Evolutionary conservation across 345 rosid species (phyloP), one percentile per base, ranked within the genome.

Genomic region (Salix brachista): DNA sequence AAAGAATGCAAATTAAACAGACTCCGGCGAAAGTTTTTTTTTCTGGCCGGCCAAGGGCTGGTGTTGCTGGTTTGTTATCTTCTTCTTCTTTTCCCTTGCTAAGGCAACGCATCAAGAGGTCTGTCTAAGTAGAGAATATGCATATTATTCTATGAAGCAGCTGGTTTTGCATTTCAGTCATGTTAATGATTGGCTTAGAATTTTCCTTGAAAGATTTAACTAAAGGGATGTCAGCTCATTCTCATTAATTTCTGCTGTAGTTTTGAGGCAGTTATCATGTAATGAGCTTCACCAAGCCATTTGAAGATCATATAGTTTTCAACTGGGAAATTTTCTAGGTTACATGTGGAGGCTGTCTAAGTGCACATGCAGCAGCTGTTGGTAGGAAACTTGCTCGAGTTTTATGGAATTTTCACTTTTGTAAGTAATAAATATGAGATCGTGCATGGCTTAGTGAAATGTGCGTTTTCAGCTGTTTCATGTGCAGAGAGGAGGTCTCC

Each of bases 311-410:
- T 66, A 69, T 85, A 84, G 83, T 72, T 75, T 80, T 77, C 56
- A 36, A 72, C 58, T 83, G 67, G 68, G 65, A 72, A 74, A 78
- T 86, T 86, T 73, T 87, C 76, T 86, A 93, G 99, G 96, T 93
- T 83, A 91, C 97, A 17, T 95, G 98, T 79, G 98, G 98, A 76
- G 98, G 97, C 75, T 90, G 96, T 85, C 99, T 91, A 88, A 95
- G 97, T 67, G 97, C 97, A 19, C 96, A 95, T 76, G 83, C 99
- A 78, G 91, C 94, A 72, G 94, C 94, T 71, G 92, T 90, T 82
- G 97, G 98, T 87, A 84, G 83, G 48, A 32, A 61, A 64, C 36
- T 34, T 67, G 46, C 80, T 26, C 66, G 46, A 36, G 30, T 76
- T 69, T 46, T 73, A 13, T 58, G 26, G 70, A 5, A 17, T 25